Base-by-base conservation (phyloP, 1,284 basidiomycete genomes). In the Pseudozyma tsukubaensis region DNA sequence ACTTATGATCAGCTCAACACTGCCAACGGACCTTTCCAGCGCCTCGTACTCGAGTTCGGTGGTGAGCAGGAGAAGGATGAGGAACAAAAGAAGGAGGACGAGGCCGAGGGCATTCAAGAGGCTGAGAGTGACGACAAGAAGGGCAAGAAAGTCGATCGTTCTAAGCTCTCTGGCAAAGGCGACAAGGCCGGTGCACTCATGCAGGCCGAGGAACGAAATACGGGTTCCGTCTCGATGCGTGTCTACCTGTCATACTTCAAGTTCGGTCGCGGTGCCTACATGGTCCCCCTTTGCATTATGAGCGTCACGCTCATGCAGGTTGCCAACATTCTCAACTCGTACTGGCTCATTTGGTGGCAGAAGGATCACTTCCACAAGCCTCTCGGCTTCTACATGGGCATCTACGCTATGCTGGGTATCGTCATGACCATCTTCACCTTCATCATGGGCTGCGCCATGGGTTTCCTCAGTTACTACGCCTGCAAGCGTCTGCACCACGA, bases 161-260 rank as follows among this genome's bases (percentile, higher is more conserved):
- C 42, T 32, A 63, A 59, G 2, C 58, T 73, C 21, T 56, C 74
- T n/a, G 70, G 71, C 40, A 65, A 66, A 44, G 50, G 66, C 21
- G 65, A 77, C 50, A 79, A 77, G 45, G 66, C 69, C 9, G 73
- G 69, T 18, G 72, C 70, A 10, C 54, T 62, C 50, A 81, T 82
- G 78, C 69, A 79, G 63, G 59, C 65, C 16, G 82, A 84, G 54
- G 79, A 84, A 69, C 76, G 82, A 8, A 82, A 83, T 64, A 84
- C 81, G 10, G 82, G 82, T 24, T 70, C 81, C n/a, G 79, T 83
- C 18, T 70, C 77, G n/a, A 43, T 59, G 37, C 56, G 61, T 14
- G 92, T 93, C 14, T 93, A 92, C 83, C 80, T 83, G n/a, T 86
- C 88, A 6, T 93, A 92, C 81, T 79, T 92, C 43, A 85, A 83